These are phyloP conservation scores for Penium margaritaceum DNA, from an alignment of 139 green algal species.

Conservation along the genomic window DNA sequence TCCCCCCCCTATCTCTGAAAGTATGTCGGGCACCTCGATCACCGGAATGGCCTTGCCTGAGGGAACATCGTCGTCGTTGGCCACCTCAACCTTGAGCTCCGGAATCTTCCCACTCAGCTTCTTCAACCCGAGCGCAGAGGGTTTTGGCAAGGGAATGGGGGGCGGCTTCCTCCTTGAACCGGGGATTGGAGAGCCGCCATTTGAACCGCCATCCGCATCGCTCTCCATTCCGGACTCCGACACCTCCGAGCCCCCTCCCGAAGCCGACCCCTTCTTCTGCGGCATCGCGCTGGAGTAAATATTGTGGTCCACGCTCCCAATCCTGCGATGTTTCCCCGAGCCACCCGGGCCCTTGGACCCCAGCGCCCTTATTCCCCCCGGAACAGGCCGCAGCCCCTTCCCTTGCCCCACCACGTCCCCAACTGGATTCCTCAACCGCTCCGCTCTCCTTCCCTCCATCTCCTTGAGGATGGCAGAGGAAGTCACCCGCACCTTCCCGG, in stretches of 20 bases:
- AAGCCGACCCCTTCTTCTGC: background rate
- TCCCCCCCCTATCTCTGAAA: no score
- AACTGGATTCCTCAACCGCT: background rate
- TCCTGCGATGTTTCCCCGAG: background rate
- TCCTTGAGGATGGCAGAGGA: background rate
- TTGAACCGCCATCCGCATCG: background rate
- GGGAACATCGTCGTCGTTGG: no score
- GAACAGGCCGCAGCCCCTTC: background rate
- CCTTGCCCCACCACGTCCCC: background rate
- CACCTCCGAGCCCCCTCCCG: background rate
- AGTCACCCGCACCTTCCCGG: background rate
- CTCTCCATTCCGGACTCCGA: background rate
- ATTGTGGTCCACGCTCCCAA: slow-evolving; percentile 2
- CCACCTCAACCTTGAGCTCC: no score
- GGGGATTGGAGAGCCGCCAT: background rate
- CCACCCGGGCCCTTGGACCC: background rate
- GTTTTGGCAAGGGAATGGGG: no score
- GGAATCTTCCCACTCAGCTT: no score
- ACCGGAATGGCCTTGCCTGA: no score
- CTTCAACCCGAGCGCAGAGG: no score
- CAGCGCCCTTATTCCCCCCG: background rate
- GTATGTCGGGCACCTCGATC: no score
- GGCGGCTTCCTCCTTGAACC: background rate
- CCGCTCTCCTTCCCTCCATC: background rate
- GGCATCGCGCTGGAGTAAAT: slow-evolving; percentile 4